Evolutionary conservation across 306 rosid species (phyloP).

Genomic region (Begonia peltatifolia): DNA sequence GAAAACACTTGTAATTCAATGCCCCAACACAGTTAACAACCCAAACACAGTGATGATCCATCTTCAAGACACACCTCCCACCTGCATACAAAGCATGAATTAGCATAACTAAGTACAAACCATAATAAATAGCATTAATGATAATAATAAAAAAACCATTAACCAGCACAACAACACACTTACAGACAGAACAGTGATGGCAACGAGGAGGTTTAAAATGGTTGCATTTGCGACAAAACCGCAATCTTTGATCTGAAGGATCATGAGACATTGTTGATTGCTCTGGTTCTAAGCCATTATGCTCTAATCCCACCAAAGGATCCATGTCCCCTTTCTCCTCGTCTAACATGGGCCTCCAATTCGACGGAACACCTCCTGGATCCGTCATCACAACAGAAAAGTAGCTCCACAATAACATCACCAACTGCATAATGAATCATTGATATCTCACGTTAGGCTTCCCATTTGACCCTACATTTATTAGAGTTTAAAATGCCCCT

Average conservation of each 20-base stretch:
- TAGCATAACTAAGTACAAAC: constrained; percentile 5
- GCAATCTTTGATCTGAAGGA: constrained; percentile 20
- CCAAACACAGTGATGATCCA: constrained; percentile 89
- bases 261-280: constrained; percentile 15
- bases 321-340: constrained; percentile 38
- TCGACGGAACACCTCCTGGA: constrained; percentile 51
- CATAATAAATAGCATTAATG: neutral
- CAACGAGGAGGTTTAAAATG: constrained; percentile 65
- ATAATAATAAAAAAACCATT: neutral
- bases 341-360: constrained; percentile 47
- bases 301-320: constrained; percentile 30
- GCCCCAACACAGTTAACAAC: constrained; percentile 80
- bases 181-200: constrained; percentile 78
- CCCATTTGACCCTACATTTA: no score
- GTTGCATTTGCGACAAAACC: constrained; percentile 69
- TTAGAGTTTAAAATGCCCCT: neutral
- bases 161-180: constrained; percentile 17
- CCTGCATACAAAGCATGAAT: constrained; percentile 28
- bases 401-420: constrained; percentile 77
- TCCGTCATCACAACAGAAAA: constrained; percentile 46
- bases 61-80: constrained; percentile 64
- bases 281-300: constrained; percentile 9
- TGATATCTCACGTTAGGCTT: neutral
- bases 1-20: constrained; percentile 59
- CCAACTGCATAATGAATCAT: constrained; percentile 40